Base-by-base conservation (phyloP, 2,329 filamentous ascomycete genomes). In the Sarocladiaceae sp. region DNA sequence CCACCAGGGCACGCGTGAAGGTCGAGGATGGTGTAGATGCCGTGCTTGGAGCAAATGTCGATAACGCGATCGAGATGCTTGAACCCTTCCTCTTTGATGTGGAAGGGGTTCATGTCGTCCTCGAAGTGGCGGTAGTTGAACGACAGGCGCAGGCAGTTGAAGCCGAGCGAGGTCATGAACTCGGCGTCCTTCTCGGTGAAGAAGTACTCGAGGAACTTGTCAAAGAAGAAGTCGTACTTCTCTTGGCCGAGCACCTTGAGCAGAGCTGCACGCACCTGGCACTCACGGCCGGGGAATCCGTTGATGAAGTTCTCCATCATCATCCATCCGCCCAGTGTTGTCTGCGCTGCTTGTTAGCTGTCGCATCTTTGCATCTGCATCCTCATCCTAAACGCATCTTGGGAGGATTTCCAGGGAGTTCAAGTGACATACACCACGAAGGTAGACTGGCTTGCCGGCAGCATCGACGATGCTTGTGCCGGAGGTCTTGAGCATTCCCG, bases 241-340 rank as follows among this genome's bases (percentile, higher is more conserved):
- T 80, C 71, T 37, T 67, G 53, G 0, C 78, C 77, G 0, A 81
- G 62, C 0, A 74, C 72, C 43, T 70, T 65, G 3, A 70, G 61
- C 55, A 82, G 68, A 0, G 74, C 70, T 3, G 65, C 66, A n/a
- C 75, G 69, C 47, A 76, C 71, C 47, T 79, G 67, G 21, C 64
- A 64, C 55, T 81, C 78, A 41, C 76, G 70, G 12, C 74, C 78
- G 4, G 76, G 68, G 47, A 72, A 81, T n/a, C 78, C 78, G 1
- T 74, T 78, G 52, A 81, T 80, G 64, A 80, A 80, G 53, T 79
- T 80, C 55, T 78, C 74, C 72, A 76, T 76, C 13, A 58, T 51
- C 53, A 61, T 55, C 53, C 53, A 57, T 4, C 58, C 58, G 2
- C 58, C 58, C 3, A 55, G 47, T 5, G 56, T 55, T 11, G 56